Conservation (phyloP, 192 early-diverging fungal genomes). For the Gryganskiella cystojenkinii region DNA sequence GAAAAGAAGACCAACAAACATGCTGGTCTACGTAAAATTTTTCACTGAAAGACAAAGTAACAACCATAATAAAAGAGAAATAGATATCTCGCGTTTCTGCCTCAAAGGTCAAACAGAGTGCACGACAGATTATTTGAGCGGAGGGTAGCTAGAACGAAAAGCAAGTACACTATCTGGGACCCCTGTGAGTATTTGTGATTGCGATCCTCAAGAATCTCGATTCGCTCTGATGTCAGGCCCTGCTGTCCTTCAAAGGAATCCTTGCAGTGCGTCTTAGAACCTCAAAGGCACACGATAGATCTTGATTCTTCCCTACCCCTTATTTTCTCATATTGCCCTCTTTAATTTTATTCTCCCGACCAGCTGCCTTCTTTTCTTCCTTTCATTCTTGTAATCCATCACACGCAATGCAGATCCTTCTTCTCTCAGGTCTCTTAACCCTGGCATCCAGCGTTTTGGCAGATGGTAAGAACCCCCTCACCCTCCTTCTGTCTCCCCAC, state of each 20-base stretch:
- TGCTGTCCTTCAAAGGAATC: no score
- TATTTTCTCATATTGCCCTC: neutral
- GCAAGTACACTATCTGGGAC: no score
- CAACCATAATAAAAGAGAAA: no score
- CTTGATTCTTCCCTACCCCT: conserved; percentile 1
- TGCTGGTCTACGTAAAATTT: no score
- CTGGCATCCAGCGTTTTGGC: conserved; percentile 4
- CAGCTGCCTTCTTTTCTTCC: neutral
- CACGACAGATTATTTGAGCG: no score
- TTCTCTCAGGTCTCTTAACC: neutral
- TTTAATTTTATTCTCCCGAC: conserved; percentile 2
- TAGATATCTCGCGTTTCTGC: no score
- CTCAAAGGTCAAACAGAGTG: no score
- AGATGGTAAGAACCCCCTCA: conserved; percentile 2
- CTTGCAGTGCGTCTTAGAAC: neutral
- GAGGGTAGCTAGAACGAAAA: no score
- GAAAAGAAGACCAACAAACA: no score
- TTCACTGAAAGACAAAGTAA: no score
- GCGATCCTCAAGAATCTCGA: no score
- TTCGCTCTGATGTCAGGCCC: neutral
- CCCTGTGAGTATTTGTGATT: no score
- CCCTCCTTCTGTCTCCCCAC: neutral
- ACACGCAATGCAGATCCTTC: neutral
- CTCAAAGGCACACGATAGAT: conserved; percentile 1
- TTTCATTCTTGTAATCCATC: neutral